phyloP scores from a whole-genome alignment of 2,329 filamentous ascomycete species.

The Apiospora kogelbergensis region DNA sequence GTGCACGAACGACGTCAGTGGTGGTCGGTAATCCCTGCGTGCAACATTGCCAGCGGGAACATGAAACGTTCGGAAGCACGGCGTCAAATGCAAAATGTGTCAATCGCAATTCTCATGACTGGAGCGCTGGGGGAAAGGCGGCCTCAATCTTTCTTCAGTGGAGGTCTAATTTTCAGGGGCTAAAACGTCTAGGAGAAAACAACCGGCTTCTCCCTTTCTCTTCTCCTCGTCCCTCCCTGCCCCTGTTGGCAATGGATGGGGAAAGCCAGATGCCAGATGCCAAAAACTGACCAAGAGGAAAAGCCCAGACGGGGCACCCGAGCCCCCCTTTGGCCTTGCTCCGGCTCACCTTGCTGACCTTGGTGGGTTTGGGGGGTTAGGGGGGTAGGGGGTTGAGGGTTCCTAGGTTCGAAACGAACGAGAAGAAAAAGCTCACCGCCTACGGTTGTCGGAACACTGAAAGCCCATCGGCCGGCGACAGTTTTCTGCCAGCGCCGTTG shows the following conservation, averaged over 20 bases:
- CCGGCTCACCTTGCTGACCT: neutral
- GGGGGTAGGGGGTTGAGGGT: too few species aligned
- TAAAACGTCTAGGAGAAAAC: neutral
- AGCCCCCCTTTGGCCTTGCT: neutral
- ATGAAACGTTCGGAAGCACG: neutral
- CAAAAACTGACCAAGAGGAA: neutral
- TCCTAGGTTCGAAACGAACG: neutral
- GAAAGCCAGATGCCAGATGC: neutral
- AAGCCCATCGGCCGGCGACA: neutral
- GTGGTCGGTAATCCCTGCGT: neutral
- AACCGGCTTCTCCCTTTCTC: neutral
- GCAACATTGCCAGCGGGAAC: constrained; percentile 1
- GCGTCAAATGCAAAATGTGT: neutral
- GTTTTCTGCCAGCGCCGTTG: neutral
- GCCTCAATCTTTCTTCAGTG: neutral
- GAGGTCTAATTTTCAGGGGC: neutral
- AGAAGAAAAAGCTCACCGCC: neutral
- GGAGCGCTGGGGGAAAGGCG: neutral
- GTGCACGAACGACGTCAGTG: neutral
- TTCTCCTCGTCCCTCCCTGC: neutral
- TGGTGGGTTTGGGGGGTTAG: neutral
- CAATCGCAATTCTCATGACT: neutral
- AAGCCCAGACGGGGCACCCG: neutral
- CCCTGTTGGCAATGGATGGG: neutral
- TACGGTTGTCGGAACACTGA: neutral